These are phyloP conservation scores for Adansonia madagascariensis DNA, from an alignment of 441 rosid genomes.

Conservation along the genomic window DNA sequence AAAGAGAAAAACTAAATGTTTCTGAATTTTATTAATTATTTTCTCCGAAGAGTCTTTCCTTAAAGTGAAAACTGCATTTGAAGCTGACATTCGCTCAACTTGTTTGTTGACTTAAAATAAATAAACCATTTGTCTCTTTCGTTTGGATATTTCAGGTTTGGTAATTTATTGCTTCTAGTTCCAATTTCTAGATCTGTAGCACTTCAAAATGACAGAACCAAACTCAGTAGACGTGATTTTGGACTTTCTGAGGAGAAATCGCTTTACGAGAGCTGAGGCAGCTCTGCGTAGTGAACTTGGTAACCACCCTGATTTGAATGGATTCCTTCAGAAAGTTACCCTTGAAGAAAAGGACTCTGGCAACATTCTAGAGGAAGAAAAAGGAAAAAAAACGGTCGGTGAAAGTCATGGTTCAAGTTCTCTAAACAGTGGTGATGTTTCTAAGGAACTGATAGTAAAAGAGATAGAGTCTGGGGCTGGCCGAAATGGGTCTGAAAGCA, in stretches of 20 bases:
- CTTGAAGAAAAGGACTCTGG: slow-evolving; percentile 57
- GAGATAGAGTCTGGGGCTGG: slow-evolving; percentile 77
- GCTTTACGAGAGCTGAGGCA: slow-evolving; percentile 85
- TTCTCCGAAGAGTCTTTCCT: neutral
- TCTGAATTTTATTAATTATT: neutral
- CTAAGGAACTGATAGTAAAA: slow-evolving; percentile 84
- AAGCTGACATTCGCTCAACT: slow-evolving; percentile 3
- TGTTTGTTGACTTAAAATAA: neutral
- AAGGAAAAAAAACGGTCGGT: slow-evolving; percentile 35
- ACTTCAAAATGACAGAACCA: slow-evolving; percentile 63
- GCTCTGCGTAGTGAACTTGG: slow-evolving; percentile 81
- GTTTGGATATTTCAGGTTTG: slow-evolving; percentile 39
- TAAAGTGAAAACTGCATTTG: neutral
- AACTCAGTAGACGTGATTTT: slow-evolving; percentile 73
- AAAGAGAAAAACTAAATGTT: neutral
- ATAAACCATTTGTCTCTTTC: slow-evolving; percentile 8
- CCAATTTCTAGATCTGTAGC: slow-evolving; percentile 30
- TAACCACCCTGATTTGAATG: slow-evolving; percentile 71
- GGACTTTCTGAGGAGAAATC: slow-evolving; percentile 74
- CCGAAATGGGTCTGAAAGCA: slow-evolving; percentile 63
- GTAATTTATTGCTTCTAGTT: slow-evolving; percentile 35
- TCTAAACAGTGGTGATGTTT: slow-evolving; percentile 47
- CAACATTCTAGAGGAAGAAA: slow-evolving; percentile 47
- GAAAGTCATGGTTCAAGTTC: slow-evolving; percentile 45
- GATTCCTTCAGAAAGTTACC: slow-evolving; percentile 62